These are phyloP conservation scores for Rhizophlyctis rosea DNA, from an alignment of 192 early-diverging fungal species.

Conservation along the genomic window DNA sequence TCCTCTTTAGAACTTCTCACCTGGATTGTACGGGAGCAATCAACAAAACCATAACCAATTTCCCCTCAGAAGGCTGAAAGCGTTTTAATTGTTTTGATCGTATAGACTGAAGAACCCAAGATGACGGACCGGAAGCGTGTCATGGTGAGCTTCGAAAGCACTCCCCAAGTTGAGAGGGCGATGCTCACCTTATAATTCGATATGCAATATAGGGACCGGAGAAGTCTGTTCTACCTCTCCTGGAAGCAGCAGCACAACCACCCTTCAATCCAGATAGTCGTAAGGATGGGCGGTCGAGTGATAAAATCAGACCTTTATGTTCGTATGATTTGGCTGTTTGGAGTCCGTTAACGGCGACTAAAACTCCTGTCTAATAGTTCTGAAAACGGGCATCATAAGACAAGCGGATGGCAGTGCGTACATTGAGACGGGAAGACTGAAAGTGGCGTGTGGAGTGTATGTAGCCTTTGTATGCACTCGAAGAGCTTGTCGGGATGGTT, in stretches of 20 bases:
- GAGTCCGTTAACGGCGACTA: neutral
- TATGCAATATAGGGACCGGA: slow-evolving; percentile 36
- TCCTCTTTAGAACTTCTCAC: too few species aligned
- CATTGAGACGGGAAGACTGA: slow-evolving; percentile 67
- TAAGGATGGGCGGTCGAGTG: slow-evolving; percentile 28
- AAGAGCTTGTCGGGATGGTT: too few species aligned
- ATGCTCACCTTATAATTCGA: neutral
- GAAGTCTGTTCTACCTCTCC: slow-evolving; percentile 38
- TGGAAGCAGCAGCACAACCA: slow-evolving; percentile 13
- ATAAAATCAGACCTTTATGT: slow-evolving; percentile 42
- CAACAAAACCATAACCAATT: too few species aligned
- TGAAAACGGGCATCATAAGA: slow-evolving; percentile 66
- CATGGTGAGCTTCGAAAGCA: neutral
- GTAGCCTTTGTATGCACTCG: too few species aligned
- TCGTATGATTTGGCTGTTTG: neutral
- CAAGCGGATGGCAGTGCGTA: slow-evolving; percentile 78
- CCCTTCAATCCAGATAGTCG: slow-evolving; percentile 15
- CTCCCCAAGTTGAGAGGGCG: neutral
- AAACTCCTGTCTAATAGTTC: slow-evolving; percentile 33
- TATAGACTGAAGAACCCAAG: neutral
- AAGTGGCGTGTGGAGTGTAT: slow-evolving; percentile 77
- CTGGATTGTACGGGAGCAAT: too few species aligned
- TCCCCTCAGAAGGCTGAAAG: too few species aligned
- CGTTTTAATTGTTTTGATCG: too few species aligned
- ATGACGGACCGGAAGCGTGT: slow-evolving; percentile 15